phyloP scores from a whole-genome alignment of 352 stramenopile species.

The Pythium plurisporium region DNA sequence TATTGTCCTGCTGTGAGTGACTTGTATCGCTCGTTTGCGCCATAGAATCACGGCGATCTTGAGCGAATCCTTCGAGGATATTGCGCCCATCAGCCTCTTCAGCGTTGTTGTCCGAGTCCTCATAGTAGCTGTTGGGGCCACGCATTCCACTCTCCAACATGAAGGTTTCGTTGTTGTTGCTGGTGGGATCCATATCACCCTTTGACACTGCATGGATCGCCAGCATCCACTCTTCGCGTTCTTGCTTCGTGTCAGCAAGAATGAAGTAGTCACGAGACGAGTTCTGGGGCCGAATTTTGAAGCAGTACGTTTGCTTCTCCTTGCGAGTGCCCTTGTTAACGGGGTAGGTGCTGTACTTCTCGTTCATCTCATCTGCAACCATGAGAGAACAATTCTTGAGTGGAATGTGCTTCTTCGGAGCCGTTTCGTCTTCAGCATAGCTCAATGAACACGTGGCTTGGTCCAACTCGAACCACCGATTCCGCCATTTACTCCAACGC shows the following conservation, averaged over 20 bases:
- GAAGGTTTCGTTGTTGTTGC: constrained; percentile 37
- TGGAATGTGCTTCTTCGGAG: constrained; percentile 68
- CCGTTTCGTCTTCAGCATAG: constrained; percentile 63
- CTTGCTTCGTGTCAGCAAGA: constrained; percentile 81
- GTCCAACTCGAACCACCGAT: constrained; percentile 75
- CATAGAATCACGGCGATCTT: constrained; percentile 54
- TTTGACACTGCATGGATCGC: constrained; percentile 77
- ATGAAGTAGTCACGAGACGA: constrained; percentile 83
- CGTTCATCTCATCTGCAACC: constrained; percentile 81
- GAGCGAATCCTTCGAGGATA: constrained; percentile 37
- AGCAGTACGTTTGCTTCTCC: constrained; percentile 79
- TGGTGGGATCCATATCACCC: constrained; percentile 31
- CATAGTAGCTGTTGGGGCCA: constrained; percentile 1
- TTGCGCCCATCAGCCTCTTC: constrained; percentile 55
- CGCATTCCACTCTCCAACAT: constrained; percentile 17
- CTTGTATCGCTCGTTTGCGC: constrained; percentile 56
- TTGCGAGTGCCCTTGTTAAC: constrained; percentile 83
- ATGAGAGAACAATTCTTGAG: constrained; percentile 64
- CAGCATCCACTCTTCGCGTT: constrained; percentile 88
- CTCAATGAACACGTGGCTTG: constrained; percentile 76
- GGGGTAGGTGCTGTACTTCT: constrained; percentile 80
- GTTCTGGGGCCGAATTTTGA: constrained; percentile 74
- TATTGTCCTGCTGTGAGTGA: constrained; percentile 38
- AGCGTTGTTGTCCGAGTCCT: constrained; percentile 37
- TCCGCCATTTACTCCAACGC: constrained; percentile 65